Conservation (phyloP, 2,329 filamentous ascomycete species). For the Thermothelomyces thermophilus region DNA sequence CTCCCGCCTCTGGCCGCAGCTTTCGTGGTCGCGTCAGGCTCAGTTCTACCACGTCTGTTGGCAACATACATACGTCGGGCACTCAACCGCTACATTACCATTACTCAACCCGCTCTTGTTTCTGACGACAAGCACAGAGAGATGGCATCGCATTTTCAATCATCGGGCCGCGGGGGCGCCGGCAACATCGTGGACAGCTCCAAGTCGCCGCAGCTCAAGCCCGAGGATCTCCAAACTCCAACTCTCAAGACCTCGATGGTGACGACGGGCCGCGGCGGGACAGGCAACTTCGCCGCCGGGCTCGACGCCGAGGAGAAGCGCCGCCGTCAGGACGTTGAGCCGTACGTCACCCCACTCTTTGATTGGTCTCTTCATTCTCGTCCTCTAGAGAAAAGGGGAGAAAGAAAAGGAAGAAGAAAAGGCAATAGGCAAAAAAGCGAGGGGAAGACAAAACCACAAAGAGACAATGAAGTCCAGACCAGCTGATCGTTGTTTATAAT, state of each 20-base stretch:
- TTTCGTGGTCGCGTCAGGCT: no score
- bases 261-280: slow-evolving; percentile 83
- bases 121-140: slow-evolving; percentile 10
- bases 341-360: slow-evolving; percentile 40
- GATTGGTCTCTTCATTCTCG: slow-evolving; percentile 15
- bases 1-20: background rate
- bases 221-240: slow-evolving; percentile 70
- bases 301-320: slow-evolving; percentile 68
- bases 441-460: background rate
- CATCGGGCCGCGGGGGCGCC: slow-evolving; percentile 72
- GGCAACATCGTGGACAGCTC: slow-evolving; percentile 60
- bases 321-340: slow-evolving; percentile 73
- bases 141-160: slow-evolving; percentile 43
- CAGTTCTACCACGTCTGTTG: no score
- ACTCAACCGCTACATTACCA: no score
- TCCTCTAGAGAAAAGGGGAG: background rate
- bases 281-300: slow-evolving; percentile 76
- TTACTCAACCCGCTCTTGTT: background rate
- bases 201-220: slow-evolving; percentile 41
- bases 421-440: no score
- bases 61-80: no score
- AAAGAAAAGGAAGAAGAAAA: background rate
- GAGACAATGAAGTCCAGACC: background rate
- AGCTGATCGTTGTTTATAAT: background rate
- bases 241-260: slow-evolving; percentile 76